Evolutionary conservation across 2,329 filamentous ascomycete species (phyloP).

Genomic region (Hymenoscyphus linearis): DNA sequence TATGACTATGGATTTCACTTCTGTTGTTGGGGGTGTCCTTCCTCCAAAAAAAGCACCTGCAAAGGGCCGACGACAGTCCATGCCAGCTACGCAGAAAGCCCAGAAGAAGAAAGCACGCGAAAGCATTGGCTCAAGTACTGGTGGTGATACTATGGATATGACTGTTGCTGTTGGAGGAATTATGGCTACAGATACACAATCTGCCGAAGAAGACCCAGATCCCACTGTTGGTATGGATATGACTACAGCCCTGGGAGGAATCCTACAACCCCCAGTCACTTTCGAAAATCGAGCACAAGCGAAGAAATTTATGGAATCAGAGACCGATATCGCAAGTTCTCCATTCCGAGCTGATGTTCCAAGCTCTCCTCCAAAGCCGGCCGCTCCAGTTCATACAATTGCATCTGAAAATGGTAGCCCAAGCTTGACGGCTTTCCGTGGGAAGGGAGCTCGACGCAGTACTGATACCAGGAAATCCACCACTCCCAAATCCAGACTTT

Average conservation of each 20-base stretch:
- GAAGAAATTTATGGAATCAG: conserved; percentile 55
- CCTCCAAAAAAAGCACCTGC: conserved; percentile 33
- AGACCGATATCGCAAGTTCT: conserved; percentile 44
- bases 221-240: conserved; percentile 56
- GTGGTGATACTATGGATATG: conserved; percentile 41
- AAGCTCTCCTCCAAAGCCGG: conserved; percentile 35
- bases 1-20: conserved; percentile 75
- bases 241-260: conserved; percentile 52
- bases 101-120: conserved; percentile 33
- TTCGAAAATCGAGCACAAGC: conserved; percentile 41
- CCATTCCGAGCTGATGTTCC: conserved; percentile 35
- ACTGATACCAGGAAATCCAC: conserved; percentile 37
- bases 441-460: conserved; percentile 46
- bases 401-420: conserved; percentile 49
- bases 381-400: conserved; percentile 31
- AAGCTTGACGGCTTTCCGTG: conserved; percentile 48
- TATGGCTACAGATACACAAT: conserved; percentile 31
- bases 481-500: conserved; percentile 34
- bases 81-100: conserved; percentile 11
- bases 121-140: conserved; percentile 20
- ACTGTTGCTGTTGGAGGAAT: conserved; percentile 47
- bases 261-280: conserved; percentile 38
- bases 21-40: conserved; percentile 55
- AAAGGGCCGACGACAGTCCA: conserved; percentile 16
- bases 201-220: conserved; percentile 36